Conservation (phyloP, 352 stramenopile genomes). For the Ophiocytium majus region DNA sequence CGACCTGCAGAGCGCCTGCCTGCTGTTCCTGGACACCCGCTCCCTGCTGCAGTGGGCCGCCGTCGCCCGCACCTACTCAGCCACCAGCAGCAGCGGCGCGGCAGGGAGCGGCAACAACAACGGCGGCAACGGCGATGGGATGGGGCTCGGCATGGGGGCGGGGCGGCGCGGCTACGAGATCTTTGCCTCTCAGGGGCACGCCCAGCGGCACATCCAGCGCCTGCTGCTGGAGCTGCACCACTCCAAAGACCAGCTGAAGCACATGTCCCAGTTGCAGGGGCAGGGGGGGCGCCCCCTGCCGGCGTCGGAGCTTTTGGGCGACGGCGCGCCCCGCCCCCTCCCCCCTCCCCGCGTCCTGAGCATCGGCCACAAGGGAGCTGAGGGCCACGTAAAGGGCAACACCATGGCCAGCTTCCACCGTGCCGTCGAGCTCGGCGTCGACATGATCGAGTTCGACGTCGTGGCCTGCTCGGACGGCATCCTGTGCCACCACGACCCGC, state of each 20-base stretch:
- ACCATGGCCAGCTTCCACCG: slow-evolving; percentile 55
- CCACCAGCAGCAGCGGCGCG: not conserved
- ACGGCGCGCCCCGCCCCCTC: not conserved
- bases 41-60: not conserved
- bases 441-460: slow-evolving; percentile 59
- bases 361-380: slow-evolving; percentile 54
- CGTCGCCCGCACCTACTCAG: not conserved
- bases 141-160: too few relatives aligned
- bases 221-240: slow-evolving; percentile 45
- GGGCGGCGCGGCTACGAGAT: too few relatives aligned
- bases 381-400: slow-evolving; percentile 54
- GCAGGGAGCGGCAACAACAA: not conserved
- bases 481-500: slow-evolving; percentile 54
- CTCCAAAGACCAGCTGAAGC: slow-evolving; percentile 40
- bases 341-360: slow-evolving; percentile 23
- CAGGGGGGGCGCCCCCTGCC: not conserved
- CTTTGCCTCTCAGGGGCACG: slow-evolving; percentile 44
- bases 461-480: slow-evolving; percentile 49
- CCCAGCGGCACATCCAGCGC: slow-evolving; percentile 28
- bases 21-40: slow-evolving; percentile 18
- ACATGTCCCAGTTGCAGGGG: slow-evolving; percentile 30
- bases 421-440: slow-evolving; percentile 49
- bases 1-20: slow-evolving; percentile 14
- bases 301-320: slow-evolving; percentile 8
- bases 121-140: too few relatives aligned